Evolutionary conservation across 805 yeast species (phyloP), one percentile per base, ranked within the genome.

Genomic region (Candida silvicultrix): DNA sequence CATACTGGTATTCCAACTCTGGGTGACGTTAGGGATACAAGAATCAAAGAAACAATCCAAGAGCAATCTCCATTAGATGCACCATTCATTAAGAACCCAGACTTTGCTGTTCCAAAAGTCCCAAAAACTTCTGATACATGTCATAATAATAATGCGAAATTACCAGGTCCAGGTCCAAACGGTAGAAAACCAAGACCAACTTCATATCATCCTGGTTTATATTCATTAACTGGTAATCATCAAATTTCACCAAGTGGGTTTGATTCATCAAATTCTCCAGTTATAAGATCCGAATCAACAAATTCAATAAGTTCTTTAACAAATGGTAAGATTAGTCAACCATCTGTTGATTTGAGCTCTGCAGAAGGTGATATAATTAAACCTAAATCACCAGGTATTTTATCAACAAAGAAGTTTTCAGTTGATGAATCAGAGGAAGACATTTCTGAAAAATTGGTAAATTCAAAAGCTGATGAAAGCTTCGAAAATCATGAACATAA

Each of bases 141-240:
- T 40, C 53, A 51, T 21, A 48, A 52, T n/a, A 42, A 40, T 32
- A 52, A 39, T 36, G 60, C 57, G 40, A 62, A 58, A 44, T 46
- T 62, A 20, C 62, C 64, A 15, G 59, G 60, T 15, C 75, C 78
- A 7, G 59, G 60, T n/a, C 75, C 77, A 9, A 76, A 73, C 25
- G 70, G 71, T 43, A 75, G 79, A 61, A 82, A 78, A 57, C 90
- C 89, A 47, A 76, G 95, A 61, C 95, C 95, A 38, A 85, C 92
- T 0, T 85, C 94, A 10, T 86, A 83, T 58, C 90, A 86, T 59
- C 95, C 95, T 16, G 74, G 83, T 2, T 69, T 78, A 25, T 57
- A 57, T 45, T 53, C 70, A 37, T 20, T 37, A 21, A n/a, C 28
- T 14, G 19, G 25, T 16, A 42, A 47, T 49, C 61, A 37, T 46